Conservation (phyloP, 1,284 basidiomycete genomes). For the Xanthoconium separans region DNA sequence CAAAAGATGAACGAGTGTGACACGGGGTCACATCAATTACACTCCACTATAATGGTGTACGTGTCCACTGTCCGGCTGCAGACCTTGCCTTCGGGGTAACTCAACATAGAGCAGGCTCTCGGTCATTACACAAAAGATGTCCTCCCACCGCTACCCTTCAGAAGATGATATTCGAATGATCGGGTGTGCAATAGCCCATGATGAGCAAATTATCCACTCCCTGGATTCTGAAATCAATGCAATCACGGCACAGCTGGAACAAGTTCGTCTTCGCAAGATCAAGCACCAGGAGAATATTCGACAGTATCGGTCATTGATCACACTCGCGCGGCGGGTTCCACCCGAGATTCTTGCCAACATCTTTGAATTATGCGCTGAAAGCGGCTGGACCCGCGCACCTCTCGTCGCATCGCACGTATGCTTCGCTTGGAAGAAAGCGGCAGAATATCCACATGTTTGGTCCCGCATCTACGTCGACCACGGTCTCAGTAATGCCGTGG, state of each 20-base stretch:
- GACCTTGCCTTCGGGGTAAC: background rate
- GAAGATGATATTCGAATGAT: constrained; percentile 34
- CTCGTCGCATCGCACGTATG: constrained; percentile 60
- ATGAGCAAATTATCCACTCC: constrained; percentile 40
- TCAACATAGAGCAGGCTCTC: constrained; percentile 9
- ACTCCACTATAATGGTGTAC: constrained; percentile 8
- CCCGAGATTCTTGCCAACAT: constrained; percentile 55
- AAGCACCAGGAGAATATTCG: constrained; percentile 43
- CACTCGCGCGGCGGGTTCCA: constrained; percentile 55
- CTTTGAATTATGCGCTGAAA: constrained; percentile 49
- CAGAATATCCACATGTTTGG: constrained; percentile 54
- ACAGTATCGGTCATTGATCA: constrained; percentile 48
- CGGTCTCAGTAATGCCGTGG: constrained; percentile 42
- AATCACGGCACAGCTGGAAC: constrained; percentile 41
- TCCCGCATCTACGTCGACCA: constrained; percentile 54
- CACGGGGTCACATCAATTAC: constrained; percentile 16
- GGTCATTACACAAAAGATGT: constrained; percentile 15
- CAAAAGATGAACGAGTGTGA: constrained; percentile 15
- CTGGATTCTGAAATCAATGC: constrained; percentile 45
- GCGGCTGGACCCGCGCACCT: constrained; percentile 56
- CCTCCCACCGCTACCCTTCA: constrained; percentile 20
- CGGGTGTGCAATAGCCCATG: constrained; percentile 35
- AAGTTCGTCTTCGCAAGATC: constrained; percentile 43
- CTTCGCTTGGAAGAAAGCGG: constrained; percentile 56
- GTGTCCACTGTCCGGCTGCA: background rate